Percentiles rank a stretch among this genome's conserved stretches.
Conservation (phyloP, 1,284 basidiomycete species). For the Phellopilus nigrolimitatus region DNA sequence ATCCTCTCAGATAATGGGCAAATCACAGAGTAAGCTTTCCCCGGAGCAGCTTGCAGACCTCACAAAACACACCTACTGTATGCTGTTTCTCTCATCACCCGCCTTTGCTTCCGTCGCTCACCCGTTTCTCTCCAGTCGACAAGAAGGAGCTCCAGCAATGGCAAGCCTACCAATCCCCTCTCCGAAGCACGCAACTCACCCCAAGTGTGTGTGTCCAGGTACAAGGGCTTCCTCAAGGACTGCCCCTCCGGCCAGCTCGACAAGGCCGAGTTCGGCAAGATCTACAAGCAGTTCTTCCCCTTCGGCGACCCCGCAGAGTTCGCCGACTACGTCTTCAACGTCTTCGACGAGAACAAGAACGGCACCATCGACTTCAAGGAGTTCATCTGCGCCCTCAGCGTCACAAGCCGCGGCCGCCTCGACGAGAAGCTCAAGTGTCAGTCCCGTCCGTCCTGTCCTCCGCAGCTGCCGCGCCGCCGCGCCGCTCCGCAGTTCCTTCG, state of each 20-base stretch:
- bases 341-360: slow-evolving; percentile 94
- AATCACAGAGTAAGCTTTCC: slow-evolving; percentile 94
- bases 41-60: slow-evolving; percentile 93
- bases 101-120: slow-evolving; percentile 20
- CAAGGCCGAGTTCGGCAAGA: slow-evolving; percentile 93
- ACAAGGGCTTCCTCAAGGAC: slow-evolving; percentile 99
- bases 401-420: slow-evolving; percentile 89
- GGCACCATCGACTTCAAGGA: slow-evolving; percentile 98
- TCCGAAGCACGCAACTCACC: slow-evolving; percentile 15
- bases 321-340: slow-evolving; percentile 98
- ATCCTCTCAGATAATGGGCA: slow-evolving; percentile 66
- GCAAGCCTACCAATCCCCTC: slow-evolving; percentile 36
- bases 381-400: slow-evolving; percentile 96
- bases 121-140: slow-evolving; percentile 67
- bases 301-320: slow-evolving; percentile 98
- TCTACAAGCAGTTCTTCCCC: slow-evolving; percentile 99
- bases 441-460: slow-evolving; percentile 29
- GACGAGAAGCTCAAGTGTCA: slow-evolving; percentile 99
- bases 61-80: slow-evolving; percentile 98
- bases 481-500: background rate
- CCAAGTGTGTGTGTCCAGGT: slow-evolving; percentile 48
- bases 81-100: slow-evolving; percentile 32
- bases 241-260: slow-evolving; percentile 97
- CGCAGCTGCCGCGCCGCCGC: background rate
- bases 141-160: slow-evolving; percentile 99